A percentile compares a stretch with the other conserved stretches of the same genome.
Evolutionary conservation across 352 stramenopile genomes (phyloP).

Genomic region (Globisporangium alternatum): DNA sequence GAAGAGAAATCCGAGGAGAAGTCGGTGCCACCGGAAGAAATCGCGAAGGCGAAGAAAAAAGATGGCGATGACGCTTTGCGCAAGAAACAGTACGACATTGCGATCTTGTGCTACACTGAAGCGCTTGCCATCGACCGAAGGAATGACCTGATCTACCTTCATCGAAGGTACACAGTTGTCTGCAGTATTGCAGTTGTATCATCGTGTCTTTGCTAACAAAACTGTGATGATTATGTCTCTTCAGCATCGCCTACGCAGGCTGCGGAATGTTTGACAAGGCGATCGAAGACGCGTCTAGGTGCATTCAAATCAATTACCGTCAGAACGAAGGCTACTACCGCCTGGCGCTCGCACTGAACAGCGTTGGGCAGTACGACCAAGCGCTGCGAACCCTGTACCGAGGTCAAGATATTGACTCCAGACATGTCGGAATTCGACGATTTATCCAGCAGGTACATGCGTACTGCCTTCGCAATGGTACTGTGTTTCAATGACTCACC

Average conservation of each 20-base stretch:
- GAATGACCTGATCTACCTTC: constrained; percentile 54
- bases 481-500: not conserved
- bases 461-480: not conserved
- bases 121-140: constrained; percentile 42
- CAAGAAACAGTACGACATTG: constrained; percentile 46
- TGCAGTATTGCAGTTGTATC: not conserved
- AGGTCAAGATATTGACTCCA: constrained; percentile 45
- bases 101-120: constrained; percentile 47
- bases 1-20: constrained; percentile 28
- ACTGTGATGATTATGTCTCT: not conserved
- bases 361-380: constrained; percentile 41
- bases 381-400: constrained; percentile 53
- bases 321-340: constrained; percentile 59
- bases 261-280: constrained; percentile 32
- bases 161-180: constrained; percentile 28
- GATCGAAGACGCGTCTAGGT: constrained; percentile 53
- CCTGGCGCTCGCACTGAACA: constrained; percentile 43
- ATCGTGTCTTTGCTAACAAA: not conserved
- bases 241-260: constrained; percentile 41
- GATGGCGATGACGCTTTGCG: constrained; percentile 47
- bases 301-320: constrained; percentile 59
- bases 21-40: constrained; percentile 10
- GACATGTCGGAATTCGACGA: constrained; percentile 38
- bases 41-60: constrained; percentile 22
- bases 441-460: constrained; percentile 32